Evolutionary conservation across 306 rosid genomes (phyloP), one percentile per base, ranked within the genome.

Genomic region (Lagenaria siceraria): DNA sequence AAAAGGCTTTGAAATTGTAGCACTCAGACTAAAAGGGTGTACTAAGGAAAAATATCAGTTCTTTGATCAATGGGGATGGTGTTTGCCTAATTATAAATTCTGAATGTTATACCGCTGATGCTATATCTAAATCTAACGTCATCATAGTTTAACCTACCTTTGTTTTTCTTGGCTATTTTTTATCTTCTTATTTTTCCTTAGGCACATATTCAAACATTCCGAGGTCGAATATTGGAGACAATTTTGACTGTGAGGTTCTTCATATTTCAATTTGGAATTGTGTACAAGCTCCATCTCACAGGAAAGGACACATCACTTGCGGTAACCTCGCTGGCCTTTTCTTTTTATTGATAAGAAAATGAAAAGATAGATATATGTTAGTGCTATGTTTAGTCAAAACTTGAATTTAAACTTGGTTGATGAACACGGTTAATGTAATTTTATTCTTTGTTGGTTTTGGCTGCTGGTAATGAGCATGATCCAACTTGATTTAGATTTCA

Each of bases 201-300:
- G 99, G 76, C 83, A 81, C 99, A 92, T 70, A 90, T 95, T 79
- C 97, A 92, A 83, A 95, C 96, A 53, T 52, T 83, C 75, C 87
- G 99, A 82, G 97, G 99, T 71, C 96, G 97, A 78, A 87, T 95
- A 76, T 82, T 95, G 86, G 99, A 95, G 85, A 90, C 99, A 49
- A 84, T 92, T 83, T 87, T 95, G 87, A 95, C 97, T 78, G 40
- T 81, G 77, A 92, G 99, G 83, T 95, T 95, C 87, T 75, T 92
- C 22, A 0, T 89, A 27, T 95, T 95, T 85, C 97, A 95, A 78
- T 95, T 88, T 69, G 99, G 99, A 63, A 56, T 92, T 76, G 99
- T 95, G 46, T 95, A 95, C 85, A 95, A 95, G 86, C 90, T 95
- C 66, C 85, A 92, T 79, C 88, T 92, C 56, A 90, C 97, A 0